Percentiles rank a stretch among this genome's conserved stretches.
Conservation (phyloP, 1,284 basidiomycete genomes). For the Fomes fomentarius region DNA sequence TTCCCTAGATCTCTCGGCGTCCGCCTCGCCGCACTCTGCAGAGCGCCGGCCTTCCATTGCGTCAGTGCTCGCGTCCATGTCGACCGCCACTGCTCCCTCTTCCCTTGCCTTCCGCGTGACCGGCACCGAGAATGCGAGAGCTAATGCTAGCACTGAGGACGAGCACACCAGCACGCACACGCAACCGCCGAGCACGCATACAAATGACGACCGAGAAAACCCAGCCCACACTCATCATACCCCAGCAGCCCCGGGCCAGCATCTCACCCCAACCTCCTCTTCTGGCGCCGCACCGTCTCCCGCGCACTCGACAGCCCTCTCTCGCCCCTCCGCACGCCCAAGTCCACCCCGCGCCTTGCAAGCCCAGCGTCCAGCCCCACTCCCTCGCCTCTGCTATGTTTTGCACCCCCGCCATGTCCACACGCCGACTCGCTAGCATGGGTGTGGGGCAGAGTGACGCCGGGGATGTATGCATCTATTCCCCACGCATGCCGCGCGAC, state of each 20-base stretch:
- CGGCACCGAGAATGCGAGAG: constrained; percentile 3
- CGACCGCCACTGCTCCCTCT: constrained; percentile 14
- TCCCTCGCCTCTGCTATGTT: not conserved
- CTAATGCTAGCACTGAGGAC: no score
- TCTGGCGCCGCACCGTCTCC: constrained; percentile 11
- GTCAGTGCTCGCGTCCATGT: constrained; percentile 6
- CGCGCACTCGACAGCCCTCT: constrained; percentile 8
- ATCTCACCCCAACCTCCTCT: constrained; percentile 5
- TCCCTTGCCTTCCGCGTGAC: constrained; percentile 17
- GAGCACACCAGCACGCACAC: not conserved
- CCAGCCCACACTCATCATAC: no score
- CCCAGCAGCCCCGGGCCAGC: no score
- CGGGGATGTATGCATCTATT: constrained; percentile 4
- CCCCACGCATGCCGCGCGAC: not conserved
- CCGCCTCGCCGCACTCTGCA: constrained; percentile 9
- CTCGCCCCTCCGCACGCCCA: constrained; percentile 6
- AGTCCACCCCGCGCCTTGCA: no score
- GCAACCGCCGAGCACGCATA: no score
- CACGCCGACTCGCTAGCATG: not conserved
- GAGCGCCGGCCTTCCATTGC: constrained; percentile 5
- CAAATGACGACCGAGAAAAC: not conserved
- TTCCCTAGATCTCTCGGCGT: constrained; percentile 4
- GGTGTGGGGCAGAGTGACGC: not conserved
- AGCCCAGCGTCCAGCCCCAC: no score
- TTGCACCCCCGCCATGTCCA: constrained; percentile 2